Conservation (phyloP, 2,329 filamentous ascomycete genomes). For the Ceratocystis variospora region DNA sequence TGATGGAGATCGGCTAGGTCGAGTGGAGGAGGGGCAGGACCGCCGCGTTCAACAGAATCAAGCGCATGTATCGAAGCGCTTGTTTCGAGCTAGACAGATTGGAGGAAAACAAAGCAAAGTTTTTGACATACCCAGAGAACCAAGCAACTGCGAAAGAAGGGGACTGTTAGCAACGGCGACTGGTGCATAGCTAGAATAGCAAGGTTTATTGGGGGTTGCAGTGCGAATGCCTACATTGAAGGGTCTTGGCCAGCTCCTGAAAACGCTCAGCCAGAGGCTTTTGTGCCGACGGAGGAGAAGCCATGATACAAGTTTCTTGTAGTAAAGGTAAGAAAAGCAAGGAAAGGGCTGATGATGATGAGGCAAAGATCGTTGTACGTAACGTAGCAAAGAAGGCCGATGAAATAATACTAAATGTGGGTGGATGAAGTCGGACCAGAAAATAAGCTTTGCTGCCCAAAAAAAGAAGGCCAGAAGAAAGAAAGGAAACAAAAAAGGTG, state of each 20-base stretch:
- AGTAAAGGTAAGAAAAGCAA: background rate
- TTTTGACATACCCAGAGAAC: constrained; percentile 54
- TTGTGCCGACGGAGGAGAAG: constrained; percentile 50
- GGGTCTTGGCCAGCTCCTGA: constrained; percentile 65
- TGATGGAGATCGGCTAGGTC: background rate
- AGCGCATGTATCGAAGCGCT: background rate
- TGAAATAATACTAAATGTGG: background rate
- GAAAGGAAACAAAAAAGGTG: background rate
- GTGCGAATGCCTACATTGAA: constrained; percentile 60
- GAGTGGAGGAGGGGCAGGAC: constrained; percentile 7
- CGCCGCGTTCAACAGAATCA: background rate
- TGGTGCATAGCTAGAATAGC: constrained; percentile 20
- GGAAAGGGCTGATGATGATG: background rate
- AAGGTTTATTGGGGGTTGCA: background rate
- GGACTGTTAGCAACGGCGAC: constrained; percentile 26
- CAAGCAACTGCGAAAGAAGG: constrained; percentile 47
- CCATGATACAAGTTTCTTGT: constrained; percentile 15
- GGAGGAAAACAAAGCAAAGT: background rate
- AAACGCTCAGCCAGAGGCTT: constrained; percentile 63
- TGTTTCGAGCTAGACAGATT: background rate
- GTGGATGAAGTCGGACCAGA: background rate
- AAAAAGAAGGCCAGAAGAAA: constrained; percentile 4
- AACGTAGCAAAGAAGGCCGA: background rate
- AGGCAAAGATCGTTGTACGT: background rate
- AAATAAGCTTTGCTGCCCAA: constrained; percentile 12